A percentile compares a stretch with the other conserved stretches of the same genome.
phyloP scores from a whole-genome alignment of 2,329 filamentous ascomycete species.

The Phaeosphaeria sp. region DNA sequence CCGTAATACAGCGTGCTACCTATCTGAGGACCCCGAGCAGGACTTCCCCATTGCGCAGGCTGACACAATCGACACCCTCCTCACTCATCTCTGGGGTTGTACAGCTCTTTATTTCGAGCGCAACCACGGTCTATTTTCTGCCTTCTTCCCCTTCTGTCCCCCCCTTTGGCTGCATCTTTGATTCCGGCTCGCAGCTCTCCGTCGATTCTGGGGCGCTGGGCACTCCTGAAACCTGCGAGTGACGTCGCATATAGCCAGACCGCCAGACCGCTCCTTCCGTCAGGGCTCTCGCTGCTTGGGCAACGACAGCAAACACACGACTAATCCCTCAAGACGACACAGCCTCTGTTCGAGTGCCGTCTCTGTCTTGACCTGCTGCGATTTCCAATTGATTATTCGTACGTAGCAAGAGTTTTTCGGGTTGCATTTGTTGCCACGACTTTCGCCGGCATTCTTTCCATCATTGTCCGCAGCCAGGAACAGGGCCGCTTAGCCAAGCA shows the following conservation, averaged over 20 bases:
- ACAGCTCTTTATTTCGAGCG: not conserved
- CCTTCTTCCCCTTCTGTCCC: conserved; percentile 1
- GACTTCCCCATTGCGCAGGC: not conserved
- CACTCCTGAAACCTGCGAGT: conserved; percentile 16
- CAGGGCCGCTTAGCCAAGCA: conserved; percentile 24
- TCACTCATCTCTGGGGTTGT: not conserved
- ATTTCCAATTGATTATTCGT: not conserved
- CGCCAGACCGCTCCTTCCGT: conserved; percentile 21
- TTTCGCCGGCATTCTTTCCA: conserved; percentile 25
- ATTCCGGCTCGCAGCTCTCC: not conserved
- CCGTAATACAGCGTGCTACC: not conserved
- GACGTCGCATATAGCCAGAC: conserved; percentile 19
- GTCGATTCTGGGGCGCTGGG: conserved; percentile 1
- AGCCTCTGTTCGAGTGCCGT: conserved; percentile 12
- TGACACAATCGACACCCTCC: not conserved
- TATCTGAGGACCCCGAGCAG: not conserved
- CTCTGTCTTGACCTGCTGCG: not conserved
- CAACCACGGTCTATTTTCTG: conserved; percentile 3
- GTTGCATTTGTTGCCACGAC: conserved; percentile 20
- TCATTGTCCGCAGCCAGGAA: conserved; percentile 7
- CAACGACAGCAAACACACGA: conserved; percentile 9
- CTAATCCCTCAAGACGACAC: conserved; percentile 7
- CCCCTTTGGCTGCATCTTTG: conserved; percentile 2
- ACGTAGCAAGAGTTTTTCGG: not conserved
- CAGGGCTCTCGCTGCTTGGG: conserved; percentile 18